Evolutionary conservation across 129 eudicot genomes (phyloP), one percentile per base, ranked within the genome.

Genomic region (Artemisia argyi): DNA sequence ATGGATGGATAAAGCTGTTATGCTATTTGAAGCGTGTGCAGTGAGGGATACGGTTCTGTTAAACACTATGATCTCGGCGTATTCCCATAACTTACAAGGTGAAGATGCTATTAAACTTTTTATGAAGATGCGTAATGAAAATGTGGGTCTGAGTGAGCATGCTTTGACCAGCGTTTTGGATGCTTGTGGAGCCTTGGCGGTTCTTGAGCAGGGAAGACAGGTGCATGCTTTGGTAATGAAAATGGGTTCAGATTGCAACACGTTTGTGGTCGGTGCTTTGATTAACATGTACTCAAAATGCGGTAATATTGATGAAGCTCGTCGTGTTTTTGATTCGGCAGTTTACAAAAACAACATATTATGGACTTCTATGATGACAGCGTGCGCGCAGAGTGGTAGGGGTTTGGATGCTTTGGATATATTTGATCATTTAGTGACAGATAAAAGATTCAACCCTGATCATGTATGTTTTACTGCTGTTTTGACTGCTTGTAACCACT

Each of bases 261-360:
- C 61, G 20, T 84, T 70, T 81, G 79, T 84, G 61, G 49, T 71
- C 4, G 68, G 86, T 72, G 83, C 86, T 44, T 72, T 84, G 76
- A 78, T 84, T 8, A 72, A 84, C 30, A 74, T 78, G 86, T 84
- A 84, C 79, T 78, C 86, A 8, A 84, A 84, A 78, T 81, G 83
- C 22, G 85, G 86, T n/a, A 30, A 72, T 55, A 75, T 81, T 11
- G 66, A 61, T 14, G 89, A 84, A 60, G 89, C 89, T 39, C 65
- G 70, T 61, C 11, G 26, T 51, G 74, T 74, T 26, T 84, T 84
- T 61, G 55, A 81, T 61, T 70, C 55, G 24, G 44, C 85, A 3
- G 62, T 7, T 5, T 59, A 66, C 81, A 74, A 67, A 66, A 84
- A 78, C 74, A 74, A 53, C 63, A 46, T 84, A 59, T 61, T 84